Evolutionary conservation across 169 alveolate species (phyloP).

Genomic region (Amoebophrya sp.): DNA sequence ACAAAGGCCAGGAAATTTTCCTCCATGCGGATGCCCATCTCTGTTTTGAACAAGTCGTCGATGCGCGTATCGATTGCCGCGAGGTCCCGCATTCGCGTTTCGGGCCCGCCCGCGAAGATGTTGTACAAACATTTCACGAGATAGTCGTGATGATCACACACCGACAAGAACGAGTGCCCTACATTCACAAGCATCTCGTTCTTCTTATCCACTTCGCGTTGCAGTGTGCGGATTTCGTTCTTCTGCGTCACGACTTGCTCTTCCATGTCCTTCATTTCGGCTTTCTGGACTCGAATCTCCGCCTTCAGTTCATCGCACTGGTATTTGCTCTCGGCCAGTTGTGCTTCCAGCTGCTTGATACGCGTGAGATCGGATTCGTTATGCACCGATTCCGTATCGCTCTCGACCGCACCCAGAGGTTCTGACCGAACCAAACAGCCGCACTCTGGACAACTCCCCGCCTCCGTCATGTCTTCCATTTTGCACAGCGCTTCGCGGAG

Average conservation of each 20-base stretch:
- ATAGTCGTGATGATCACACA: background rate
- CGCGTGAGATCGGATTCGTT: background rate
- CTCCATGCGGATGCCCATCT: background rate
- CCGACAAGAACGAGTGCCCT: background rate
- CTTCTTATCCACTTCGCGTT: background rate
- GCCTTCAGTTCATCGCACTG: background rate
- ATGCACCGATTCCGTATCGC: constrained; percentile 10
- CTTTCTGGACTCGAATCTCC: background rate
- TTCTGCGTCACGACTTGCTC: background rate
- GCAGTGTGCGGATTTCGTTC: background rate
- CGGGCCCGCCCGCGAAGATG: background rate
- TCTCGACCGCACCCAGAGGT: background rate
- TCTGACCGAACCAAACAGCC: background rate
- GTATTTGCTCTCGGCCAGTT: background rate
- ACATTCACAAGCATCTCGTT: background rate
- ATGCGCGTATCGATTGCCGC: background rate
- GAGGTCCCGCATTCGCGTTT: background rate
- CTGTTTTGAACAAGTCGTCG: background rate
- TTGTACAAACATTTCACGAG: background rate
- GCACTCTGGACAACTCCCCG: background rate
- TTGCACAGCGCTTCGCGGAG: background rate
- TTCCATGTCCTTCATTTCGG: background rate
- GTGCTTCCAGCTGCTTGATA: background rate
- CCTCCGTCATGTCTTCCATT: background rate
- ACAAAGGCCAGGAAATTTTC: background rate